A percentile compares a stretch with the other conserved stretches of the same genome.
phyloP scores from a whole-genome alignment of 2,329 filamentous ascomycete genomes.

The Stachybotrys chlorohalonatus region DNA sequence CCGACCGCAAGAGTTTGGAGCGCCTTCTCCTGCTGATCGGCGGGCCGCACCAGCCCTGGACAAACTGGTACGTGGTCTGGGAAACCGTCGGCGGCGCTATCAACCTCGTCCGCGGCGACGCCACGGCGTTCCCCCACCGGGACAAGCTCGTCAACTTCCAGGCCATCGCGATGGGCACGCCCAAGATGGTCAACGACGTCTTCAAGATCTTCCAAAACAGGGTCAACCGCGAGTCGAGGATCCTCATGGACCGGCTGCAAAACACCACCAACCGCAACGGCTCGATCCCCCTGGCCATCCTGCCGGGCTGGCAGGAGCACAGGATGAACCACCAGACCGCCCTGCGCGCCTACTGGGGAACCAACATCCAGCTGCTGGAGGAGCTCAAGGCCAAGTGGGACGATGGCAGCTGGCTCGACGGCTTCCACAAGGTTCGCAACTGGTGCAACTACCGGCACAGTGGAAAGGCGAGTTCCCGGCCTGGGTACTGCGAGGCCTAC shows the following conservation, averaged over 20 bases:
- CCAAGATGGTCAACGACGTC: slow-evolving; percentile 38
- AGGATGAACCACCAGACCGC: slow-evolving; percentile 28
- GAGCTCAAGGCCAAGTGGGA: slow-evolving; percentile 44
- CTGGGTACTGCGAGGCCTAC: too few species aligned
- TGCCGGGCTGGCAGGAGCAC: slow-evolving; percentile 26
- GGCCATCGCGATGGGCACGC: slow-evolving; percentile 46
- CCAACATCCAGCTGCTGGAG: slow-evolving; percentile 37
- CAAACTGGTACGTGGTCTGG: slow-evolving; percentile 51
- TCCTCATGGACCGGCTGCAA: slow-evolving; percentile 30
- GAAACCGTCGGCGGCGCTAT: slow-evolving; percentile 53
- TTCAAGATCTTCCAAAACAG: slow-evolving; percentile 31
- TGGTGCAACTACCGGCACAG: too few species aligned
- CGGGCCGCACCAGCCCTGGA: slow-evolving; percentile 24
- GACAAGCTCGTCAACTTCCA: slow-evolving; percentile 57
- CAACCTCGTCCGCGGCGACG: slow-evolving; percentile 42
- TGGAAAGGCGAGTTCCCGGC: too few species aligned
- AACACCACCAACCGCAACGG: slow-evolving; percentile 48
- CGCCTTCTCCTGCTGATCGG: too few species aligned
- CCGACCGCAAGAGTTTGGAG: too few species aligned
- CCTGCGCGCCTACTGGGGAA: slow-evolving; percentile 46
- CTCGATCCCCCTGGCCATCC: slow-evolving; percentile 32
- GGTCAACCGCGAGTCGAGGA: slow-evolving; percentile 35
- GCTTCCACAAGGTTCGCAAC: too few species aligned
- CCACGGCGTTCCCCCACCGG: slow-evolving; percentile 54
- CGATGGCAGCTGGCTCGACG: slow-evolving; percentile 15